Evolutionary conservation across 371 early-diverging fungal genomes (phyloP), one percentile per base, ranked within the genome.

Genomic region (Circinella umbellata): DNA sequence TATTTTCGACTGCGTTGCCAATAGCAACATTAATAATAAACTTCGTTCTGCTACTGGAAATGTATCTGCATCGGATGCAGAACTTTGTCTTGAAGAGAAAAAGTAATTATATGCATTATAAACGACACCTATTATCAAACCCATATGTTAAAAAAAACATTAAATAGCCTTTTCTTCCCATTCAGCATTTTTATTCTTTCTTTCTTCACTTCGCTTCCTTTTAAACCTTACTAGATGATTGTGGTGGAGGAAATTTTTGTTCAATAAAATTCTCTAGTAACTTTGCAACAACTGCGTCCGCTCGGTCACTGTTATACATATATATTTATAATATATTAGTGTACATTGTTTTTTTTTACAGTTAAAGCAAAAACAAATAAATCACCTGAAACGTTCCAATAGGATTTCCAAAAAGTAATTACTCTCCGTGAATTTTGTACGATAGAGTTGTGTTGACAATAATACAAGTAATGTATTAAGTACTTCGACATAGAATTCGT

Each of bases 21-120:
- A 61, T 6, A 92, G 63, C 4, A 92, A 67, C 3, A 92, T 60
- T 11, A 92, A 66, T 36, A 91, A 67, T 14, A 90, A 64, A 70
- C 91, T 90, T 69, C 89, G 82, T 69, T 91, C 89, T 3, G 88
- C 86, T 14, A 92, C 84, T 9, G 83, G 90, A 57, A 85, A 82
- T 7, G 84, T 72, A 61, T 85, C 84, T 13, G 81, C 72, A 60
- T 85, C 82, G 6, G 72, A 69, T 27, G 79, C 77, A 3, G 76
- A 76, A 18, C 76, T 76, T 46, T 85, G 72, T 34, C 88, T 79
- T 9, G 86, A 63, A 17, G 82, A 66, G 65, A 93, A 93, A 20
- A 92, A 73, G 64, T 90, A 92, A 47, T 80, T 87, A 75, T 92
- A 93, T 0, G 93, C 93, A 64, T 80, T 90, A 71, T 86, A 91